phyloP scores from a whole-genome alignment of 2,329 filamentous ascomycete species.

The Paecilomyces sp. region DNA sequence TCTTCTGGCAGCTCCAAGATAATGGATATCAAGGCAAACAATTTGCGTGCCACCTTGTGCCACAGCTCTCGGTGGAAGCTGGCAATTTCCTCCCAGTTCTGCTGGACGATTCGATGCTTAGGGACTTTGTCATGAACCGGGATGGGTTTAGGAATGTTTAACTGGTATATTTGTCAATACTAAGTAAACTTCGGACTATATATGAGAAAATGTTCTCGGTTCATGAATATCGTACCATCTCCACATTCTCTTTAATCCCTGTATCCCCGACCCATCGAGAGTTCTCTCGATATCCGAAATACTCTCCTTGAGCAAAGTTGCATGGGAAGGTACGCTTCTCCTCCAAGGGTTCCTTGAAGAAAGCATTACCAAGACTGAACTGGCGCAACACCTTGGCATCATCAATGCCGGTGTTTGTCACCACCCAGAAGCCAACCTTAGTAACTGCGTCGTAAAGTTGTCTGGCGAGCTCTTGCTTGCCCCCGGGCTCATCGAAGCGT shows the following conservation, averaged over 20 bases:
- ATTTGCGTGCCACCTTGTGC: conserved; percentile 17
- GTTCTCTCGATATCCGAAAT: conserved; percentile 26
- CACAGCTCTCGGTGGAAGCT: conserved; percentile 19
- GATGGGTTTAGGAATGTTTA: conserved; percentile 24
- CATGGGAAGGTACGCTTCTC: background rate
- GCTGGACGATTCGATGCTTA: conserved; percentile 16
- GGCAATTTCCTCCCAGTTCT: conserved; percentile 19
- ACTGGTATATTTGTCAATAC: conserved; percentile 7
- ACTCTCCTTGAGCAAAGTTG: conserved; percentile 22
- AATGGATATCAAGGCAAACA: conserved; percentile 11
- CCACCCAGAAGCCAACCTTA: conserved; percentile 23
- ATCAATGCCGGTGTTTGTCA: conserved; percentile 7
- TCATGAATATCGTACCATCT: conserved; percentile 17
- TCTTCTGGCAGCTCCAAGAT: conserved; percentile 54
- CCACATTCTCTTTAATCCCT: conserved; percentile 30
- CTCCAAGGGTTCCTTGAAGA: conserved; percentile 19
- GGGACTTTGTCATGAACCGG: conserved; percentile 18
- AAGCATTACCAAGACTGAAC: conserved; percentile 20
- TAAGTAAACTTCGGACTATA: background rate
- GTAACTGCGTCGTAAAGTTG: conserved; percentile 49
- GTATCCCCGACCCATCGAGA: conserved; percentile 29
- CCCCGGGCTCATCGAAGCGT: background rate
- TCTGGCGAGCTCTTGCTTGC: background rate
- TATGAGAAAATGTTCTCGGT: background rate
- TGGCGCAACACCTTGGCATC: conserved; percentile 19